These are phyloP conservation scores for Funneliformis mosseae DNA, from an alignment of 192 early-diverging fungal genomes.

Conservation along the genomic window DNA sequence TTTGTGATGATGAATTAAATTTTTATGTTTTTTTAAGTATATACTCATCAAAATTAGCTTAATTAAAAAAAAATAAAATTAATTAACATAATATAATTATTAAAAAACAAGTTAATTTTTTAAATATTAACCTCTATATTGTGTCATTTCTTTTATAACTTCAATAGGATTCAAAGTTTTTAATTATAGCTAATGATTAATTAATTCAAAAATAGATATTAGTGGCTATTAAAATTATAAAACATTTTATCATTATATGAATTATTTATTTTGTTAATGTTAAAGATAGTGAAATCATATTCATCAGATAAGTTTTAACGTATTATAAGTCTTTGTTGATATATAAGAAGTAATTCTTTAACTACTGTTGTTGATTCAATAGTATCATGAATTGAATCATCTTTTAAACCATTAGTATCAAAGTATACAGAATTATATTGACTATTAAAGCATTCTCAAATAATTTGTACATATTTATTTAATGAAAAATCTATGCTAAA, in stretches of 20 bases:
- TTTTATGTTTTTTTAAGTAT: neutral
- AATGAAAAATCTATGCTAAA: neutral
- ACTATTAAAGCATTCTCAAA: too few relatives aligned
- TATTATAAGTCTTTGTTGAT: neutral
- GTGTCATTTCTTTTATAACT: neutral
- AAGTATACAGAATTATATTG: too few relatives aligned
- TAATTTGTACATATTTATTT: too few relatives aligned
- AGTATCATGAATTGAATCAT: neutral
- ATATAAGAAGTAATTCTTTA: neutral
- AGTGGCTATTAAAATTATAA: too few relatives aligned
- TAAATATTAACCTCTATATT: neutral
- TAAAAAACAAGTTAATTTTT: neutral
- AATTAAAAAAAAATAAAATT: neutral
- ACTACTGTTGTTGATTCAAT: neutral
- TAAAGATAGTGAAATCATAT: neutral
- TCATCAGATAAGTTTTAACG: neutral
- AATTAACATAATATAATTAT: too few relatives aligned
- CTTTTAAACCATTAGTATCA: too few relatives aligned
- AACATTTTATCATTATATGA: too few relatives aligned
- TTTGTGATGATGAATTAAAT: conserved; percentile 3
- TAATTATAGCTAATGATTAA: neutral
- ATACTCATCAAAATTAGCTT: neutral
- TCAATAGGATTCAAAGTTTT: neutral
- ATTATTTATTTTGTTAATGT: neutral
- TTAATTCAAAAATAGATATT: neutral